Evolutionary conservation across 768 basidiomycete genomes (phyloP).

Genomic region (Mycena albidolilacea): DNA sequence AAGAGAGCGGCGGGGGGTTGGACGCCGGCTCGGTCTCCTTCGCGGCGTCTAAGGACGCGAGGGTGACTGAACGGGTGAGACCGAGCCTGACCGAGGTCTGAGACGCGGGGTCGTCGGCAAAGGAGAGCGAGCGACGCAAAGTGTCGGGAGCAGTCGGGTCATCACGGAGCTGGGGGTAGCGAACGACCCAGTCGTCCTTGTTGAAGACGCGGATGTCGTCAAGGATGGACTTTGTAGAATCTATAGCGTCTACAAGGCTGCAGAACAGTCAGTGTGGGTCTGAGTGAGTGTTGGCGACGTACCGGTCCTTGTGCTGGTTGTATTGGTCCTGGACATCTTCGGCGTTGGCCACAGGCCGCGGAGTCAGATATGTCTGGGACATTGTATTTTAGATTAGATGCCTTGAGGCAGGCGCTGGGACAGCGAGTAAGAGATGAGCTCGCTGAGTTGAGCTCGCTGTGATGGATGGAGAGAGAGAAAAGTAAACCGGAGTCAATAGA

Average conservation of each 20-base stretch:
- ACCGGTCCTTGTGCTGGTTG: constrained; percentile 84
- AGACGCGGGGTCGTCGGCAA: constrained; percentile 84
- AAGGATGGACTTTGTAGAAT: constrained; percentile 78
- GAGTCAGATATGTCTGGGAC: constrained; percentile 31
- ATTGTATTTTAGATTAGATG: constrained; percentile 25
- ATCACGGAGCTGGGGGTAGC: constrained; percentile 85
- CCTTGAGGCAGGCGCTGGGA: not conserved
- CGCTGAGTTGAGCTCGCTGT: not conserved
- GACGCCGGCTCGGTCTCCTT: constrained; percentile 48
- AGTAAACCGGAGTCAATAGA: no score
- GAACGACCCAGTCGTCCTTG: constrained; percentile 87
- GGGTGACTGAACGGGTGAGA: constrained; percentile 71
- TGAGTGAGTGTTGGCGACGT: constrained; percentile 44
- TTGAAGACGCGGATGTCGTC: constrained; percentile 84
- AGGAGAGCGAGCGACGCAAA: constrained; percentile 81
- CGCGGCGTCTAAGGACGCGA: constrained; percentile 65
- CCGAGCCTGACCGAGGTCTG: constrained; percentile 75
- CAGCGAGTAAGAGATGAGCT: not conserved
- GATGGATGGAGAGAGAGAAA: constrained; percentile 7
- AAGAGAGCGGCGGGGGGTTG: constrained; percentile 53
- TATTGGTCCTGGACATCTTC: constrained; percentile 86
- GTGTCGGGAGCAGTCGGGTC: constrained; percentile 47
- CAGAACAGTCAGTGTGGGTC: constrained; percentile 25
- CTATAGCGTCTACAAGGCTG: constrained; percentile 85
- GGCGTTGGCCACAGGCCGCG: constrained; percentile 52